Evolutionary conservation across 257 asterid genomes (phyloP), one percentile per base, ranked within the genome.

Genomic region (Petrea volubilis): DNA sequence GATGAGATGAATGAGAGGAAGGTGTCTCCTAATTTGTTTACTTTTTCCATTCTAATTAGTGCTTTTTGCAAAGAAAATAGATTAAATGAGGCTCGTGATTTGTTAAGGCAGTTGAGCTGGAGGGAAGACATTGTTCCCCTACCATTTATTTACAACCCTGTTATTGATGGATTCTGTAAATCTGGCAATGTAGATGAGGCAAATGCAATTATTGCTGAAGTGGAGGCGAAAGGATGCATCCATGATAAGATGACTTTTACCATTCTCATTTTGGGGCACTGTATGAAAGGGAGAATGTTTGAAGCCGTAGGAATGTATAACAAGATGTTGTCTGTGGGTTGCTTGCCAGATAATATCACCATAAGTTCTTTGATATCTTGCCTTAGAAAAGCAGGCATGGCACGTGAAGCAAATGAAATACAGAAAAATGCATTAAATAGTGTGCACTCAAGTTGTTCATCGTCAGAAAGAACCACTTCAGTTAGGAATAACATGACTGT

Each of bases 201-300:
- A 61, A 95, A 88, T 76, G 76, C 71, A 15, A 83, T 90, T 50
- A 87, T 83, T 49, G 82, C 83, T 23, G 96, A 87, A 76, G 90
- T 95, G 99, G 96, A 88, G 84, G 87, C 80, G 18, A 92, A 80
- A 63, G 90, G 93, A 36, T 90, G 97, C 74, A 34, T 34, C 43
- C 96, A 88, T 75, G 99, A 95, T 84, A 92, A 85, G 81, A 72
- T 84, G 78, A 95, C 99, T 15, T 95, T 84, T 75, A 95, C 98
- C 43, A 95, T 90, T 77, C 88, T 95, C 75, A 92, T 92, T 78
- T 40, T 92, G 38, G 99, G 99, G 74, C 97, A 92, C 64, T 92
- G 99, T 84, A 89, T 91, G 98, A 94, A 91, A 84, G 98, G 98
- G 71, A 89, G 95, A 84, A 83, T 88, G 90, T 50, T 55, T 71